Conservation (phyloP, 2,329 filamentous ascomycete species). For the Aspergillus aculeatinus region DNA sequence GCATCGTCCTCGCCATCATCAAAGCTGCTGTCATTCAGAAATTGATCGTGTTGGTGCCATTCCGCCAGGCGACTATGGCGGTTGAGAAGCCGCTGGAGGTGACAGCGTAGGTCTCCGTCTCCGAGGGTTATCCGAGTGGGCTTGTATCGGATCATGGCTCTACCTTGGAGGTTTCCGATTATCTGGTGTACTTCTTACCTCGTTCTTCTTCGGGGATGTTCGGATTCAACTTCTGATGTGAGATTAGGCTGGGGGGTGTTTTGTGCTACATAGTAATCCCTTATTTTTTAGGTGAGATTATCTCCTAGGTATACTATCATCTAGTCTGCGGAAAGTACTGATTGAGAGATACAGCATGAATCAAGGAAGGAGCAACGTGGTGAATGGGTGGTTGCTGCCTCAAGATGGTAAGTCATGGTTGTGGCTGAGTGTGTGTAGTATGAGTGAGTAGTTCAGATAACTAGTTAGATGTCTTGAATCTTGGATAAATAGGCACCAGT, state of each 20-base stretch:
- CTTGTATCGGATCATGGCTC: constrained; percentile 35
- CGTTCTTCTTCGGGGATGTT: background rate
- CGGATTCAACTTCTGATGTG: background rate
- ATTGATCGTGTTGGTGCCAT: constrained; percentile 19
- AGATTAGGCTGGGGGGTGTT: background rate
- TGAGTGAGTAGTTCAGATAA: too few species aligned
- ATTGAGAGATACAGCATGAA: background rate
- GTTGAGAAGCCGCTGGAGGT: constrained; percentile 26
- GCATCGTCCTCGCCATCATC: constrained; percentile 10
- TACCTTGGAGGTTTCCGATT: background rate
- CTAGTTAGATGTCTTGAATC: too few species aligned
- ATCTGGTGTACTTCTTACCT: background rate
- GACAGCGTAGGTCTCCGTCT: constrained; percentile 33
- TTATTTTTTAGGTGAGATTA: too few species aligned
- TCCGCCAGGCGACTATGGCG: constrained; percentile 17
- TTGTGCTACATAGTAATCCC: background rate
- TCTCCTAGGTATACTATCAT: too few species aligned
- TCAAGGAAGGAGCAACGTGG: background rate
- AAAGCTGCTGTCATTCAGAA: constrained; percentile 9
- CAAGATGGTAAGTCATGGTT: too few species aligned
- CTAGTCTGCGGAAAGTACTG: too few species aligned
- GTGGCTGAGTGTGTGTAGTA: too few species aligned
- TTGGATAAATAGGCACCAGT: background rate
- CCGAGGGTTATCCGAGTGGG: constrained; percentile 34
- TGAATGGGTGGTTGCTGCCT: background rate